phyloP scores from a whole-genome alignment of 1,284 basidiomycete genomes.

The Ceratobasidium sp. region DNA sequence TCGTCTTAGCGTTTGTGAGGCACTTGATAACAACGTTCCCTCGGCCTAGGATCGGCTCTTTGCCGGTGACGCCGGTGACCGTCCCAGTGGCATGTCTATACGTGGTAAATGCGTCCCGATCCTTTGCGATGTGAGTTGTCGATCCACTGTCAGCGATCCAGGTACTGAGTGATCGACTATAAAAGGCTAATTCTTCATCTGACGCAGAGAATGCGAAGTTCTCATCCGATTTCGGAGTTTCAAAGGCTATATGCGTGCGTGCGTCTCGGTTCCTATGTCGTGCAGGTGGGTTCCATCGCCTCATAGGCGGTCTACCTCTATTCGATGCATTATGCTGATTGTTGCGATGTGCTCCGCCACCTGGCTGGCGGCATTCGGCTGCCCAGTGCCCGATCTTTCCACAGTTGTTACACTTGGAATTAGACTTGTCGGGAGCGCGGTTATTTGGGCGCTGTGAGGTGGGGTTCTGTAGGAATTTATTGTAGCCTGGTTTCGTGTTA shows the following conservation, averaged over 20 bases:
- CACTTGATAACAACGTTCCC: constrained; percentile 44
- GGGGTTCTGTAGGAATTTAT: neutral
- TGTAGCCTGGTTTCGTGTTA: neutral
- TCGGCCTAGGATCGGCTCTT: constrained; percentile 12
- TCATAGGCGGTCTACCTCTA: no score
- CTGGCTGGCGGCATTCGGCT: constrained; percentile 7
- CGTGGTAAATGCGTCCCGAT: neutral
- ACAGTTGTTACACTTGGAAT: constrained; percentile 28
- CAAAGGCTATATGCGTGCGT: neutral
- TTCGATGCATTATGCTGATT: no score
- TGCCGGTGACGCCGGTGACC: constrained; percentile 7
- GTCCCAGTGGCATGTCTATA: neutral
- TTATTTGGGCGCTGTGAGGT: neutral
- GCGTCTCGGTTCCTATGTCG: neutral
- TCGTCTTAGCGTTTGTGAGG: constrained; percentile 9
- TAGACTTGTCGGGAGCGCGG: constrained; percentile 4
- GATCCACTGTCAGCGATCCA: constrained; percentile 7
- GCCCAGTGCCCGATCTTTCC: constrained; percentile 18
- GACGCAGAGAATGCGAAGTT: neutral
- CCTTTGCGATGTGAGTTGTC: neutral
- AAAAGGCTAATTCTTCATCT: neutral
- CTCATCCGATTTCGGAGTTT: neutral
- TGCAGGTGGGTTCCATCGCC: no score
- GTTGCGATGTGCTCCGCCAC: neutral
- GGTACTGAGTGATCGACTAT: neutral